Percentiles rank a stretch among this genome's conserved stretches.
phyloP scores from a whole-genome alignment of 2,329 filamentous ascomycete species.

The Cladosporium sp. region DNA sequence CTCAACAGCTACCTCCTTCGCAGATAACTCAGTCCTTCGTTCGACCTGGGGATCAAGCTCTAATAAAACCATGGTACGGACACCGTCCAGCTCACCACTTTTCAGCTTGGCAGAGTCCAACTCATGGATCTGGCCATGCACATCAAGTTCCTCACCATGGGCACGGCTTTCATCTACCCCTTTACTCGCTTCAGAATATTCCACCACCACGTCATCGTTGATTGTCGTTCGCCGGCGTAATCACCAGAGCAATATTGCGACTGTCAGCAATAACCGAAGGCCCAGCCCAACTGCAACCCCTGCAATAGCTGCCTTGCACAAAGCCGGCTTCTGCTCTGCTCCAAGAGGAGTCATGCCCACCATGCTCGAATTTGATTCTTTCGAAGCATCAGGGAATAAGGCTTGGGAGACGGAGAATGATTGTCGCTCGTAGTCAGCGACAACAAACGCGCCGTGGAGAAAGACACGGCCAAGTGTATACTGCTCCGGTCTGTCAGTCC shows the following conservation, averaged over 20 bases:
- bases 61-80: neutral
- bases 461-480: conserved; percentile 25
- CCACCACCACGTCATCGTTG: neutral
- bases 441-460: conserved; percentile 28
- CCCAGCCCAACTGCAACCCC: conserved; percentile 16
- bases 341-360: neutral
- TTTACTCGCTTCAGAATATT: neutral
- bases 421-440: conserved; percentile 23
- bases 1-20: neutral
- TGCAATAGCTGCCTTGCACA: conserved; percentile 12
- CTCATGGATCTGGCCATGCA: neutral
- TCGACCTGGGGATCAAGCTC: conserved; percentile 2
- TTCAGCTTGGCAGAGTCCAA: neutral
- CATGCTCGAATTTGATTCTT: neutral
- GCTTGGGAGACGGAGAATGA: conserved; percentile 25
- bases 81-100: conserved; percentile 1
- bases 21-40: neutral
- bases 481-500: conserved; percentile 22
- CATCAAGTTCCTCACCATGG: neutral
- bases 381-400: conserved; percentile 19
- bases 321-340: neutral
- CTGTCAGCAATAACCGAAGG: neutral
- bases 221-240: neutral
- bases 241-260: neutral
- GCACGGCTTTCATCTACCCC: neutral